These are phyloP conservation scores for Thermothielavioides terrestris DNA, from an alignment of 495 filamentous ascomycete species.

Conservation along the genomic window DNA sequence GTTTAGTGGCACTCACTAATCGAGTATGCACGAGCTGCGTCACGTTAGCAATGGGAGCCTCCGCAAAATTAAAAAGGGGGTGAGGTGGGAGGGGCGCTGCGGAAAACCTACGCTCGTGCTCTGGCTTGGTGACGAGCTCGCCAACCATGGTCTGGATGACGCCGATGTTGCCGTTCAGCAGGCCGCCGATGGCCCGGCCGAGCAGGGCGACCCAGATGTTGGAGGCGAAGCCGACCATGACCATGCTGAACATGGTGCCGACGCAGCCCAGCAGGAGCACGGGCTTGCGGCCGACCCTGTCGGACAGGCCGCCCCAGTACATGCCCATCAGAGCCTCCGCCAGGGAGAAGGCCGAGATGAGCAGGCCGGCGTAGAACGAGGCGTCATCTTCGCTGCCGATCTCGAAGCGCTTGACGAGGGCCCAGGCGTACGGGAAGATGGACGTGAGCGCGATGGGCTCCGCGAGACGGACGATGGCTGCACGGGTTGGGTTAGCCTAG, in stretches of 20 bases:
- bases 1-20: constrained; percentile 36
- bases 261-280: constrained; percentile 70
- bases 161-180: constrained; percentile 80
- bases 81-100: too few relatives aligned
- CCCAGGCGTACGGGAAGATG: constrained; percentile 83
- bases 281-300: constrained; percentile 76
- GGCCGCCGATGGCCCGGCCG: constrained; percentile 67
- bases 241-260: constrained; percentile 69
- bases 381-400: constrained; percentile 60
- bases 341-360: constrained; percentile 76
- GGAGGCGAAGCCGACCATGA: constrained; percentile 73
- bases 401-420: constrained; percentile 65
- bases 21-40: constrained; percentile 63
- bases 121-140: constrained; percentile 66
- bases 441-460: constrained; percentile 85
- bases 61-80: neutral
- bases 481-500: constrained; percentile 7
- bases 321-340: constrained; percentile 74
- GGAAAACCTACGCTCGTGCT: constrained; percentile 66
- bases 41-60: constrained; percentile 18
- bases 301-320: constrained; percentile 77
- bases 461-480: constrained; percentile 56
- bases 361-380: constrained; percentile 74
- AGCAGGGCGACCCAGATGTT: constrained; percentile 71
- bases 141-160: constrained; percentile 92